Evolutionary conservation across 768 basidiomycete genomes (phyloP).

Genomic region (Termitomyces sp.): DNA sequence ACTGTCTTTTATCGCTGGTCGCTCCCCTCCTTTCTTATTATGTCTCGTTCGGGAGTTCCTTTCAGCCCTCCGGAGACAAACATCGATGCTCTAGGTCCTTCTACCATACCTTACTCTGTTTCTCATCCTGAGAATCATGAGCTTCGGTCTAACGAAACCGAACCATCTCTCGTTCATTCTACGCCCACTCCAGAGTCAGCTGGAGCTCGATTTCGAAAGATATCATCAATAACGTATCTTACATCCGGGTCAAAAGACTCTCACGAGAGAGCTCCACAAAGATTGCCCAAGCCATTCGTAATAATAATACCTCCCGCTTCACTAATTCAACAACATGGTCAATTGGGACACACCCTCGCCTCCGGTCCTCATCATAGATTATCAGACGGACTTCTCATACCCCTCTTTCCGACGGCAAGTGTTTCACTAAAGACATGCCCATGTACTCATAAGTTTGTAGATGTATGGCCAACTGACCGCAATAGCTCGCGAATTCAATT

Average conservation of each 20-base stretch:
- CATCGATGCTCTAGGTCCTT: slow-evolving; percentile 19
- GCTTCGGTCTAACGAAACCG: slow-evolving; percentile 5
- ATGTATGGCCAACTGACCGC: slow-evolving; percentile 75
- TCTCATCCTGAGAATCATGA: slow-evolving; percentile 18
- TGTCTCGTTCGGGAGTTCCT: slow-evolving; percentile 42
- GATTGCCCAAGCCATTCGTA: slow-evolving; percentile 53
- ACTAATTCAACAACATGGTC: slow-evolving; percentile 57
- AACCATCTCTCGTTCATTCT: slow-evolving; percentile 14
- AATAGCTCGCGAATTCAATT: slow-evolving; percentile 79
- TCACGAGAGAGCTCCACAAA: slow-evolving; percentile 38
- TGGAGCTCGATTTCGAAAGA: slow-evolving; percentile 38
- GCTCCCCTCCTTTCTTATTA: slow-evolving; percentile 18
- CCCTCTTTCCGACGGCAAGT: slow-evolving; percentile 68
- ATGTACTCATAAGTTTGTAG: slow-evolving; percentile 32
- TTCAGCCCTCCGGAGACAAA: slow-evolving; percentile 44
- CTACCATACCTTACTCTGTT: slow-evolving; percentile 8
- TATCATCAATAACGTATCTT: slow-evolving; percentile 57
- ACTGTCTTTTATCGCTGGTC: slow-evolving; percentile 14
- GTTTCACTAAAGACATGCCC: not conserved
- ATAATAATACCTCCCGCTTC: slow-evolving; percentile 65
- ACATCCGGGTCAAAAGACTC: slow-evolving; percentile 43
- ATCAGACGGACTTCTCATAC: slow-evolving; percentile 71
- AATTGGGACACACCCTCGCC: slow-evolving; percentile 56
- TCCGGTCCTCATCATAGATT: slow-evolving; percentile 60
- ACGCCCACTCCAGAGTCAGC: slow-evolving; percentile 29